These are phyloP conservation scores for Clonostachys sp. DNA, from an alignment of 2,329 filamentous ascomycete species.

Conservation along the genomic window DNA sequence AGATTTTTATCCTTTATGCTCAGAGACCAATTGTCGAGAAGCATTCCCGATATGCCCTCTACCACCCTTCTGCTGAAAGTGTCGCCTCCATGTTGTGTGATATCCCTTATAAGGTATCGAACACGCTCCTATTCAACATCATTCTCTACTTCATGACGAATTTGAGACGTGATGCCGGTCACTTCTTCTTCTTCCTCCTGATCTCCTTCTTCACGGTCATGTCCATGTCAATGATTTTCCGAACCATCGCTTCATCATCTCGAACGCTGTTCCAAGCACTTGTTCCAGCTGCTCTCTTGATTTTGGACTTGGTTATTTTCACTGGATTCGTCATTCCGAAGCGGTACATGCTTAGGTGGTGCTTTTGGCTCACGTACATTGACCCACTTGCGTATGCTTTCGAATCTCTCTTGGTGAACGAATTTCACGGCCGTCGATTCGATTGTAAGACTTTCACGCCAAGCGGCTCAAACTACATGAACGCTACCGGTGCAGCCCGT, in stretches of 20 bases:
- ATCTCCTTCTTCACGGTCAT: constrained; percentile 70
- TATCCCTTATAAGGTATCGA: constrained; percentile 72
- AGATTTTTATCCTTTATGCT: constrained; percentile 80
- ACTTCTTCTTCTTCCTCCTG: constrained; percentile 84
- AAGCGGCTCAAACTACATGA: constrained; percentile 10
- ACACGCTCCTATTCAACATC: constrained; percentile 72
- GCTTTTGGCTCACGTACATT: constrained; percentile 77
- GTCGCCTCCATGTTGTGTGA: constrained; percentile 82
- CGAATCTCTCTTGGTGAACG: constrained; percentile 77
- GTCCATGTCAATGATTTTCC: constrained; percentile 83
- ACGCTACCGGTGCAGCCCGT: constrained; percentile 29
- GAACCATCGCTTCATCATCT: constrained; percentile 73
- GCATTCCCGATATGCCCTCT: constrained; percentile 79
- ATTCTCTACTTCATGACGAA: constrained; percentile 85
- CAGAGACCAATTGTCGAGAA: constrained; percentile 93
- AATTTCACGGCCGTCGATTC: constrained; percentile 67
- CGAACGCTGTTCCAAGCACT: constrained; percentile 63
- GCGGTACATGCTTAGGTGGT: constrained; percentile 73
- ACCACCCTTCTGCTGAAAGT: constrained; percentile 88
- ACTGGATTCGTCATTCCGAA: constrained; percentile 66
- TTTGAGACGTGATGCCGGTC: constrained; percentile 65
- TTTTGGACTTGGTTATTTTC: constrained; percentile 63
- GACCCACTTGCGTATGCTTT: constrained; percentile 79
- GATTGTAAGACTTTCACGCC: constrained; percentile 42
- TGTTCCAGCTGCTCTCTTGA: constrained; percentile 55